Conservation (phyloP, 2,329 filamentous ascomycete species). For the Incumbomyces delicatus region DNA sequence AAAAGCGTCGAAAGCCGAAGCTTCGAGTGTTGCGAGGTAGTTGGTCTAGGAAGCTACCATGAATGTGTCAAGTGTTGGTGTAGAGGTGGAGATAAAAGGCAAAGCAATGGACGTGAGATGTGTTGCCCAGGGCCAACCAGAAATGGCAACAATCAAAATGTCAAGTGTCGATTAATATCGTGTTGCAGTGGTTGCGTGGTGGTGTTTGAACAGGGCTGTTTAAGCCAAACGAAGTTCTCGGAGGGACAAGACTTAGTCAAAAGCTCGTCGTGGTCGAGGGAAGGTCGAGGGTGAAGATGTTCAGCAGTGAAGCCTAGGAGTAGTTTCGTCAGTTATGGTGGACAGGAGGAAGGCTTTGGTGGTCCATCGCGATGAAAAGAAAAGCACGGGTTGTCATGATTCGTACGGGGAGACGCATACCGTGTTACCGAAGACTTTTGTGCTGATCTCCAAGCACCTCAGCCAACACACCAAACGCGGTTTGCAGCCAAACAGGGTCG, state of each 20-base stretch:
- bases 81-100: not conserved
- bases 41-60: conserved; percentile 1
- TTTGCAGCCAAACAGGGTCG: not conserved
- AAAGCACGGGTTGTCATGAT: too few relatives aligned
- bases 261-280: conserved; percentile 32
- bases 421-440: conserved; percentile 2
- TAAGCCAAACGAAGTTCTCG: not conserved
- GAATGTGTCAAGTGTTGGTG: not conserved
- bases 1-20: conserved; percentile 11
- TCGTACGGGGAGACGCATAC: conserved; percentile 3
- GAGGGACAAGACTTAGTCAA: conserved; percentile 43
- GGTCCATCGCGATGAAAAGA: too few relatives aligned
- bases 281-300: not conserved
- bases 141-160: not conserved
- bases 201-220: not conserved
- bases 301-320: not conserved
- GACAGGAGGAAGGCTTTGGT: too few relatives aligned
- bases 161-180: not conserved
- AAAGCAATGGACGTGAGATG: not conserved
- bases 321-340: not conserved
- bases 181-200: not conserved
- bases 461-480: not conserved
- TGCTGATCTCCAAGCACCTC: not conserved
- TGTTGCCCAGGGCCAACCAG: not conserved
- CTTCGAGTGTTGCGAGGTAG: not conserved